phyloP scores from a whole-genome alignment of 1,284 basidiomycete species.

The Cutaneotrichosporon daszewskae region DNA sequence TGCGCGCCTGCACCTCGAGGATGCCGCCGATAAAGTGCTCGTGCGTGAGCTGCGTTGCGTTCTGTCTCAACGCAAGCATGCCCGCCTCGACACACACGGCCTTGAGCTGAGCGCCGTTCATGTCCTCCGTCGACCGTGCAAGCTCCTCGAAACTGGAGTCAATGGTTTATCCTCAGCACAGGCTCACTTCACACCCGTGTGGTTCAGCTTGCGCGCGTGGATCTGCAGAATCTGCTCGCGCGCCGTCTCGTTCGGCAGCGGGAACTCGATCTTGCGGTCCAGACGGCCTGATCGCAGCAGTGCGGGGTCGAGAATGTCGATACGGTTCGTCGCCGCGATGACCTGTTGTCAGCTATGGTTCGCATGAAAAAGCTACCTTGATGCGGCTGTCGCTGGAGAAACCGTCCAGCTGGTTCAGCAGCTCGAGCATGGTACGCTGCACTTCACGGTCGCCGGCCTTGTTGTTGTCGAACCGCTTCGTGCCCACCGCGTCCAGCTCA shows the following conservation, averaged over 20 bases:
- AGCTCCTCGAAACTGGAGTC: conserved; percentile 59
- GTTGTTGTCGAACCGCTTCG: conserved; percentile 97
- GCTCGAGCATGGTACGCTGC: conserved; percentile 97
- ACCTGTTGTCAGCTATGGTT: too few relatives aligned
- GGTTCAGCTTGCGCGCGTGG: conserved; percentile 79
- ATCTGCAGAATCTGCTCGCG: conserved; percentile 70
- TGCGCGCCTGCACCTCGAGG: conserved; percentile 91
- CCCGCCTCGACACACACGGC: conserved; percentile 96
- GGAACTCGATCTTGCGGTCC: conserved; percentile 76
- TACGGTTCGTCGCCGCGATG: conserved; percentile 97
- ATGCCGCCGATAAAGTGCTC: conserved; percentile 90
- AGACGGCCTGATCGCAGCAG: conserved; percentile 68
- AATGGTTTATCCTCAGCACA: neutral
- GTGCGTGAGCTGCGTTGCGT: conserved; percentile 79
- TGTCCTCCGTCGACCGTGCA: conserved; percentile 68
- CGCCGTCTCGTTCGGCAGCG: conserved; percentile 67
- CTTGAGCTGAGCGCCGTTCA: conserved; percentile 63
- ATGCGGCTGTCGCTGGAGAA: conserved; percentile 90
- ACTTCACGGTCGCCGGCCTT: conserved; percentile 98
- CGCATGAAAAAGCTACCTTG: conserved; percentile 62
- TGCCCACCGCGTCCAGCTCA: conserved; percentile 96
- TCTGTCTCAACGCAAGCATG: conserved; percentile 79
- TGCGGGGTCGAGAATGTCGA: conserved; percentile 88
- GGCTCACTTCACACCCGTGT: conserved; percentile 57
- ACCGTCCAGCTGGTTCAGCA: conserved; percentile 82